Evolutionary conservation across 805 yeast species (phyloP), one percentile per base, ranked within the genome.

Genomic region (Wickerhamomyces xylosicus): DNA sequence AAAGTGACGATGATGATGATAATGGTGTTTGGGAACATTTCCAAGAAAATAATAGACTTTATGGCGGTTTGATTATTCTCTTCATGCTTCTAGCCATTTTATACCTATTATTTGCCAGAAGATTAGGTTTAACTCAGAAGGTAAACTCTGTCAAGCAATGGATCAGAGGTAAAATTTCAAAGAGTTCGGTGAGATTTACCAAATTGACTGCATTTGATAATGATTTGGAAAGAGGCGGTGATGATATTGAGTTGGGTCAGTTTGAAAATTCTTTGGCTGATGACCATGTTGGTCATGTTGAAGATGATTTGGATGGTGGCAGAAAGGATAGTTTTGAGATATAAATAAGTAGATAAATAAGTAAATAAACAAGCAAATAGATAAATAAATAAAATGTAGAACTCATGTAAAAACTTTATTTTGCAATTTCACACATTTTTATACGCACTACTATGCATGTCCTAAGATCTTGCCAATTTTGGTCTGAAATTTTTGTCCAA

Each of bases 1-100:
- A 63, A 35, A 47, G 54, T 5, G 44, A 47, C 19, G 37, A 41
- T 17, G 41, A 52, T 22, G 54, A 54, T n/a, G 55, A 54, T 18
- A 61, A 50, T 55, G 69, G 70, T 47, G 66, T 50, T 50, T 67
- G 52, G 62, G 71, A 71, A 27, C 44, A 47, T 28, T 53, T 42
- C 10, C 37, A 50, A 11, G 48, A 47, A 15, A 53, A 55, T 9
- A 58, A 65, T 43, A 48, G 70, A 33, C 34, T 62, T 5, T 56
- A 55, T 47, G 71, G 71, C 1, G 62, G 65, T 0, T 27, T 63
- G 14, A 46, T 59, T 4, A 59, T 66, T 41, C 40, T 65, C 15
- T 37, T 49, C 3, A 49, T 61, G 10, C 42, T 66, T 19, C 29
- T 49, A 9, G 47, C 57, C 6, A 49, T 62, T 10, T 57, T 47